These are phyloP conservation scores for Colletotrichum karsti DNA, from an alignment of 2,329 filamentous ascomycete species.

Conservation along the genomic window DNA sequence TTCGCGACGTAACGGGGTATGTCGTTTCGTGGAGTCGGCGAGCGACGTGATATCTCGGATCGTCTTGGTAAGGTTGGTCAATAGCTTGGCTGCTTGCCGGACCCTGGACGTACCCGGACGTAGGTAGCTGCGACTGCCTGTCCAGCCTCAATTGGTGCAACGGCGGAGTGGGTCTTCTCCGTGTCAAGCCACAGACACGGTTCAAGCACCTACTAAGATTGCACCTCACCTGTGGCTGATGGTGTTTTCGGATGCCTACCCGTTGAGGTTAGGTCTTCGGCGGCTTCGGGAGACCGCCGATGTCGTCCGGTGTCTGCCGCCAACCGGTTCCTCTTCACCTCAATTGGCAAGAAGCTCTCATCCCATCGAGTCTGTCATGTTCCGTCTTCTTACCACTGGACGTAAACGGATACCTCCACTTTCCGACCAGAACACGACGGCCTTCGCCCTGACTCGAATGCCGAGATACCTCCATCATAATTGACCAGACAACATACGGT, in stretches of 20 bases:
- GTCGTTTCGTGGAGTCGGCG: neutral
- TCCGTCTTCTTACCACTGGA: neutral
- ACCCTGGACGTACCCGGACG: neutral
- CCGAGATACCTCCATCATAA: constrained; percentile 23
- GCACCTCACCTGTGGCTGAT: constrained; percentile 3
- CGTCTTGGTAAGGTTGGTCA: neutral
- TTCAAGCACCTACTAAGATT: neutral
- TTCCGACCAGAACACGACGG: constrained; percentile 7
- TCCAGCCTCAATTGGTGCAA: constrained; percentile 14
- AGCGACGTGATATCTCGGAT: neutral
- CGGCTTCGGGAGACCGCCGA: constrained; percentile 12
- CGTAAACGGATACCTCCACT: constrained; percentile 18
- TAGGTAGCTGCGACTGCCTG: constrained; percentile 1
- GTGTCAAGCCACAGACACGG: constrained; percentile 20
- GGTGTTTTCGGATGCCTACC: neutral
- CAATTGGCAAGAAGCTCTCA: constrained; percentile 1
- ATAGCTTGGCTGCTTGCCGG: constrained; percentile 1
- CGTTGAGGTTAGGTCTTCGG: neutral
- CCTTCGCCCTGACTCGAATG: constrained; percentile 14
- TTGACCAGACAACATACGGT: neutral
- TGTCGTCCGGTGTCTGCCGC: constrained; percentile 22
- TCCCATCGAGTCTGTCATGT: neutral
- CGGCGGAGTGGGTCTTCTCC: neutral
- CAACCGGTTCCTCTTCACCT: neutral
- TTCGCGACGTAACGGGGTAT: too few relatives aligned